phyloP scores from a whole-genome alignment of 495 filamentous ascomycete species.

The Aspergillus sclerotioniger region DNA sequence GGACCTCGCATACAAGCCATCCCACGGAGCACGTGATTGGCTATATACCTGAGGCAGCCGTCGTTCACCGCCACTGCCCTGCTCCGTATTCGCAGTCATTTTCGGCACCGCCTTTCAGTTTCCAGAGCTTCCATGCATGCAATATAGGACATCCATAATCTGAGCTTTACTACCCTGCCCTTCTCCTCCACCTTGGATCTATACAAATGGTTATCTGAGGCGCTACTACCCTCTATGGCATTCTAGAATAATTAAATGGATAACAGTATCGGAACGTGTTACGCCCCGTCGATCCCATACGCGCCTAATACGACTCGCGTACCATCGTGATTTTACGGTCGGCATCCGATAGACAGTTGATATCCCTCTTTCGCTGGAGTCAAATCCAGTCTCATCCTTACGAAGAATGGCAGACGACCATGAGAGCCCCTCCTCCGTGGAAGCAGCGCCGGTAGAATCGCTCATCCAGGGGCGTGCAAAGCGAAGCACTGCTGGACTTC shows the following conservation, averaged over 20 bases:
- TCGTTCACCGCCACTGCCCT: neutral
- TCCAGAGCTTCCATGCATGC: neutral
- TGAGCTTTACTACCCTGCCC: neutral
- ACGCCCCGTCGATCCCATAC: neutral
- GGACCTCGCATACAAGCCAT: neutral
- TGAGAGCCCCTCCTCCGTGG: conserved; percentile 33
- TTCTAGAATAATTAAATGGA: neutral
- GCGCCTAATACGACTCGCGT: neutral
- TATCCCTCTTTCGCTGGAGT: neutral
- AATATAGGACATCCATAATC: neutral
- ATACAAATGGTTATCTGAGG: neutral
- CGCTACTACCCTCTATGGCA: neutral
- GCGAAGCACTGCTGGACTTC: conserved; percentile 82
- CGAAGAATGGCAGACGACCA: conserved; percentile 31
- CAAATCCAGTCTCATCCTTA: neutral
- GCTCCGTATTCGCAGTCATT: neutral
- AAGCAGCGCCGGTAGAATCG: conserved; percentile 60
- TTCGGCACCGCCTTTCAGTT: conserved; percentile 1
- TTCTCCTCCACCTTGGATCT: neutral
- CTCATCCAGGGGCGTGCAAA: conserved; percentile 74
- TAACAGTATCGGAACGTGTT: neutral
- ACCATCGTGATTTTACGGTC: neutral
- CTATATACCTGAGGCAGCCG: neutral
- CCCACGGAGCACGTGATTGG: neutral
- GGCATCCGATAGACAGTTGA: neutral